phyloP scores from a whole-genome alignment of 345 rosid genomes.

The Rhizophora mangle region DNA sequence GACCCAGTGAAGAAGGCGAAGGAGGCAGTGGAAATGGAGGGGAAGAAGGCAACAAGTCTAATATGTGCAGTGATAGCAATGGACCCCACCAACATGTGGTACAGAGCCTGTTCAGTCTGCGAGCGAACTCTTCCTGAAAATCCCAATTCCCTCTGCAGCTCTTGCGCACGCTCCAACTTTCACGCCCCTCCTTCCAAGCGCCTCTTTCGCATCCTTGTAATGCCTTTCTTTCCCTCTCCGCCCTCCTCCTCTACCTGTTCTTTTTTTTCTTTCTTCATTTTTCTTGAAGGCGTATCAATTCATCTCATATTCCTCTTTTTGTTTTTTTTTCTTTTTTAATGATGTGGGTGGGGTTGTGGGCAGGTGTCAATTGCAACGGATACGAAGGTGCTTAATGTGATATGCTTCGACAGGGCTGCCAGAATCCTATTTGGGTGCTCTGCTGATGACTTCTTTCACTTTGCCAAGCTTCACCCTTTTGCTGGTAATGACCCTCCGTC shows the following conservation, averaged over 20 bases:
- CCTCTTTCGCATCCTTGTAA: constrained; percentile 68
- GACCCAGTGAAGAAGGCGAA: background rate
- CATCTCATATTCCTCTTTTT: background rate
- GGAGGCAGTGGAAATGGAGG: constrained; percentile 20
- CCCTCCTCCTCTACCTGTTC: background rate
- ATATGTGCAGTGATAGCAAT: constrained; percentile 53
- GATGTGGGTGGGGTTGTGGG: constrained; percentile 1
- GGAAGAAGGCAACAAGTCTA: constrained; percentile 34
- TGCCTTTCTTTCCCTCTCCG: background rate
- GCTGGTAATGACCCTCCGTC: constrained; percentile 39
- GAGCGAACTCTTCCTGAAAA: constrained; percentile 56
- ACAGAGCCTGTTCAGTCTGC: constrained; percentile 64
- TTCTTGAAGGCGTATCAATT: too few species aligned
- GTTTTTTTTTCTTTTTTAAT: background rate
- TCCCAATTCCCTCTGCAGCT: constrained; percentile 34
- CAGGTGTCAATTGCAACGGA: constrained; percentile 77
- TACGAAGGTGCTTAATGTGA: constrained; percentile 52
- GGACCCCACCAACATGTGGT: constrained; percentile 49
- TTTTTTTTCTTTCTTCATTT: background rate
- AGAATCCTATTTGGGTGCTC: constrained; percentile 73
- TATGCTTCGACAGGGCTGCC: constrained; percentile 77
- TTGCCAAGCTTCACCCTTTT: constrained; percentile 56
- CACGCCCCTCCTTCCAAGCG: constrained; percentile 30
- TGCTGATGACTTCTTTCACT: constrained; percentile 67
- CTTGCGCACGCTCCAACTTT: constrained; percentile 27